phyloP scores from a whole-genome alignment of 2,329 filamentous ascomycete genomes.

The Emmonsiellopsis sp. region DNA sequence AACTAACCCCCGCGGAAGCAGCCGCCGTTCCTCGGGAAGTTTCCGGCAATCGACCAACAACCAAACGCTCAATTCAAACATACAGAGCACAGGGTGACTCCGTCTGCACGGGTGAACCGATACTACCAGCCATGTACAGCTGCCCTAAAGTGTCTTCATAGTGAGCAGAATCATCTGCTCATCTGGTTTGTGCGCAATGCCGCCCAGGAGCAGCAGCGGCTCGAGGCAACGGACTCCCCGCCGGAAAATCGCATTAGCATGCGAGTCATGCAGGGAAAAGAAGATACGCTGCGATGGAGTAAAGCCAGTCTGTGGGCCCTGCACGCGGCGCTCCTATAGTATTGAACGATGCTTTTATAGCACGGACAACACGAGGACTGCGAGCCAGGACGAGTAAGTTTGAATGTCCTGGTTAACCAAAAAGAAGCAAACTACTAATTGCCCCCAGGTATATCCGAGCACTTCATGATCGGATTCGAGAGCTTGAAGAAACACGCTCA shows the following conservation, averaged over 20 bases:
- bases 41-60: no score
- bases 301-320: conserved; percentile 40
- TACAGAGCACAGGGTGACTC: no score
- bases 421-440: not conserved
- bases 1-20: no score
- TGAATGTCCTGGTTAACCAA: not conserved
- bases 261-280: conserved; percentile 34
- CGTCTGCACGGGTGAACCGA: no score
- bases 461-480: conserved; percentile 20
- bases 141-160: no score
- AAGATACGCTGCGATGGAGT: conserved; percentile 36
- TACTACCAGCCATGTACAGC: no score
- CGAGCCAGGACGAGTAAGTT: conserved; percentile 27
- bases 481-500: conserved; percentile 19
- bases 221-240: not conserved
- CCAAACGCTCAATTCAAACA: no score
- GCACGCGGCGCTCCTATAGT: conserved; percentile 24
- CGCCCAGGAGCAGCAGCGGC: not conserved
- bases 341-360: conserved; percentile 33
- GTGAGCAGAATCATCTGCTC: not conserved
- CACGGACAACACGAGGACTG: conserved; percentile 27
- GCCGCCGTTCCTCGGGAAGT: no score
- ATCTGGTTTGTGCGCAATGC: not conserved
- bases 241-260: conserved; percentile 30
- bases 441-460: conserved; percentile 9